Base-by-base conservation (phyloP, 306 rosid genomes). In the Casuarina glauca region DNA sequence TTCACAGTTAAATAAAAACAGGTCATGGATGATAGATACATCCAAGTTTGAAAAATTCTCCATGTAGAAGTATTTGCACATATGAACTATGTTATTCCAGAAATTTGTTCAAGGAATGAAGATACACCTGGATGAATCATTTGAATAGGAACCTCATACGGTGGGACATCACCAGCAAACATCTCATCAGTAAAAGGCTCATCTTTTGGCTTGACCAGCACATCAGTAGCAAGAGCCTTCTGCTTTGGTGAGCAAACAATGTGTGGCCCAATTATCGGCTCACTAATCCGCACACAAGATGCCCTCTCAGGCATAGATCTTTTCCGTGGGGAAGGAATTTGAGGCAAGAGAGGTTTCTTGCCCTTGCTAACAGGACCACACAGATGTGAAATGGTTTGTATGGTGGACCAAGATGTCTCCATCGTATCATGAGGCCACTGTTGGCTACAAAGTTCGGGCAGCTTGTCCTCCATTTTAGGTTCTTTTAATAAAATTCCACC, bases 201-300 rank as follows among this genome's bases (percentile, higher is more conserved):
- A 55, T 87, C 93, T 86, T 96, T 96, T 73, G 99, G 99, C 46
- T 6, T 80, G 77, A 96, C 70, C 72, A 91, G 80, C 43, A 74
- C 76, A 74, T 46, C 81, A 74, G 77, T 19, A 60, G 26, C 74
- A 61, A 82, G 73, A 60, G 69, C 75, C 69, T 79, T 88, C 72
- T 44, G 81, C 74, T 80, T 83, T 16, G 83, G 82, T 50, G 58
- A 42, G 19, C 35, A 46, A 45, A 73, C 36, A 9, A 70, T 69
- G 68, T 89, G 74, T 12, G 84, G 73, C 67, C 80, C 90, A 81
- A 79, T 79, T 60, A 51, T 36, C 55, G 82, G 77, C 79, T 84
- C 91, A 57, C 82, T 88, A 38, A 80, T 11, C 72, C 81, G 79
- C 43, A 81, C 80, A 19, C 46, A 57, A 43, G 83, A 66, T 32